Base-by-base conservation (phyloP, 352 stramenopile genomes). In the Blastocystis sp. region DNA sequence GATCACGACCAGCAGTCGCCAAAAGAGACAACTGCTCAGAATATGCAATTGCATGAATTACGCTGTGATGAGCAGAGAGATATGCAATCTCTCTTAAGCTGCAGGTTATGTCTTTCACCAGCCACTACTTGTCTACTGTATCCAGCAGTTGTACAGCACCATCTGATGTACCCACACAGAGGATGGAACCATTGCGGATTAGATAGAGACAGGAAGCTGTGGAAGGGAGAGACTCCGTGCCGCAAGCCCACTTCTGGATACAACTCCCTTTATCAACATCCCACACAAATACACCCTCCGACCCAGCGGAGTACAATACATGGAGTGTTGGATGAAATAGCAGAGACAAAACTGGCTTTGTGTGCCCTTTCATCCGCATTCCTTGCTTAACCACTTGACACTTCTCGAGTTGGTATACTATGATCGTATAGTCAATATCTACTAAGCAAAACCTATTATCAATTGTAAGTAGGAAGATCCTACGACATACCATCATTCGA, bases 281-380 rank as follows among this genome's bases (percentile, higher is more conserved):
- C 76, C 76, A 87, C 8, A 77, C 53, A 39, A 75, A 87, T 29
- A 87, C 20, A 0, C 76, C 76, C 53, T 87, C 76, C 23, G 6
- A 26, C n/a, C 76, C 76, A 39, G 20, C 20, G 23, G 47, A 70
- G 18, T 75, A 37, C 9, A 87, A 37, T 18, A 76, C 43, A 4
- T 8, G 2, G 0, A 34, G 11, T 9, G 53, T 47, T 43, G 76
- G 76, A 7, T 87, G 76, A 54, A 68, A 87, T 20, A 70, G 23
- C 13, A 87, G 43, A 2, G 9, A 18, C 3, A 43, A 41, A 43
- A 87, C 53, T 23, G 6, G 8, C 13, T 70, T 26, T 23, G 43
- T 43, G 53, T 87, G 76, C 0, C 53, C 76, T 15, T 1, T 18
- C 13, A 87, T 34, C 8, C 43, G 20, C 5, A 41, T 56, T 13